Evolutionary conservation across 2,329 filamentous ascomycete species (phyloP).

Genomic region (Pseudocercospora vitis): DNA sequence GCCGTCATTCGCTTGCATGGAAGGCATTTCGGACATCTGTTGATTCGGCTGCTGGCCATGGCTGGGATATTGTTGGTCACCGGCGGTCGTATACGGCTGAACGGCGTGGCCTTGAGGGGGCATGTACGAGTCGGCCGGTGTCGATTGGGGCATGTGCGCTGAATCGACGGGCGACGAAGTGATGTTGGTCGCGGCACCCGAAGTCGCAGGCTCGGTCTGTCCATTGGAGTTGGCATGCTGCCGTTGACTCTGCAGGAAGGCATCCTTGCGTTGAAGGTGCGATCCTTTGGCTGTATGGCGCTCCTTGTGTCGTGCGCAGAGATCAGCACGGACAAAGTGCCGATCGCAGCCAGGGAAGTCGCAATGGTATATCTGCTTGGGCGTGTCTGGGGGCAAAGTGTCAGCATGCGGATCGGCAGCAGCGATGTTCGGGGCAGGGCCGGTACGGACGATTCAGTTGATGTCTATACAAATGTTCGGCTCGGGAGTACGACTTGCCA

Average conservation of each 20-base stretch:
- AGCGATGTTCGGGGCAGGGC: neutral
- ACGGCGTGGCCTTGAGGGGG: conserved; percentile 14
- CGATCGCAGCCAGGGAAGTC: conserved; percentile 88
- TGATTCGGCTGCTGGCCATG: conserved; percentile 16
- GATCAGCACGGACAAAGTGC: conserved; percentile 88
- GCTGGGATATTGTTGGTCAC: conserved; percentile 15
- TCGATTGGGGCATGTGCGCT: conserved; percentile 19
- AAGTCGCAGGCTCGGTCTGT: conserved; percentile 20
- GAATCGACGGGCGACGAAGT: conserved; percentile 28
- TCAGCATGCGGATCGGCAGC: conserved; percentile 10
- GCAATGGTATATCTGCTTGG: conserved; percentile 92
- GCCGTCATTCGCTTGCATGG: conserved; percentile 14
- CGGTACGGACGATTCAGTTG: conserved; percentile 81
- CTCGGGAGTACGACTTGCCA: conserved; percentile 93
- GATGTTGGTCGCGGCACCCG: conserved; percentile 20
- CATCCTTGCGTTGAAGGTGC: conserved; percentile 72
- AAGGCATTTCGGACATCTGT: conserved; percentile 9
- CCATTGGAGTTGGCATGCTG: conserved; percentile 13
- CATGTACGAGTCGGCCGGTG: conserved; percentile 17
- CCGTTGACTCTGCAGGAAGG: conserved; percentile 53
- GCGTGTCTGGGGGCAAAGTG: conserved; percentile 66
- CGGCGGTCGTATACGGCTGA: conserved; percentile 15
- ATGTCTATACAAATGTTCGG: conserved; percentile 94
- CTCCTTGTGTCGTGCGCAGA: conserved; percentile 68
- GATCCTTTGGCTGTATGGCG: conserved; percentile 64